phyloP scores from a whole-genome alignment of 106 monocot species.

The Cymbidium sinense region DNA sequence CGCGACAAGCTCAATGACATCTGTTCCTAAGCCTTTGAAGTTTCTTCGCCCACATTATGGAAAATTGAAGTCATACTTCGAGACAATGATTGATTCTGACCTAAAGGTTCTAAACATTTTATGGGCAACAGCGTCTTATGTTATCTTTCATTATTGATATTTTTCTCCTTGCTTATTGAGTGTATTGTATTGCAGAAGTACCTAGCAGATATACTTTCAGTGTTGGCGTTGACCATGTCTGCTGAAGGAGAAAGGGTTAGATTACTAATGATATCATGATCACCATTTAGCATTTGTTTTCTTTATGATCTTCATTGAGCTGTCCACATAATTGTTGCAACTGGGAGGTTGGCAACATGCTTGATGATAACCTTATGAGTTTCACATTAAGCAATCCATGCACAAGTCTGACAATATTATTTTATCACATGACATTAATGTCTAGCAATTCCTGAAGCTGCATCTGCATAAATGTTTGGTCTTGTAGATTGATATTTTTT shows the following conservation, averaged over 20 bases:
- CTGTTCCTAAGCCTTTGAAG: slow-evolving; percentile 91
- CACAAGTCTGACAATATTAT: neutral
- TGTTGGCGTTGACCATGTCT: slow-evolving; percentile 96
- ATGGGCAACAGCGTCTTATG: neutral
- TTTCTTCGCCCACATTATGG: slow-evolving; percentile 92
- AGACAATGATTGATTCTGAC: slow-evolving; percentile 67
- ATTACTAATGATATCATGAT: neutral
- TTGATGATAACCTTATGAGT: too few species aligned
- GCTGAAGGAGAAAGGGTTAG: slow-evolving; percentile 92
- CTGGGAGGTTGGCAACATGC: neutral
- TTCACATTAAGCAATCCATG: neutral
- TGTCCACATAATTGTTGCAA: neutral
- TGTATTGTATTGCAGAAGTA: slow-evolving; percentile 61
- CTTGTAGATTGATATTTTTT: neutral
- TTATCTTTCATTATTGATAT: neutral
- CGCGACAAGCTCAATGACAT: slow-evolving; percentile 95
- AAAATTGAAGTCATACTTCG: slow-evolving; percentile 75
- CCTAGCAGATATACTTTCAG: slow-evolving; percentile 91
- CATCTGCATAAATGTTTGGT: neutral
- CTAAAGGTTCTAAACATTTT: slow-evolving; percentile 49
- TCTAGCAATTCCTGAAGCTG: neutral
- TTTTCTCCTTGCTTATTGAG: neutral
- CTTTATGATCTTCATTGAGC: neutral
- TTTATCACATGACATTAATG: neutral
- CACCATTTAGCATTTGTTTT: neutral